Evolutionary conservation across 306 rosid species (phyloP).

Genomic region (Acacia confusa): DNA sequence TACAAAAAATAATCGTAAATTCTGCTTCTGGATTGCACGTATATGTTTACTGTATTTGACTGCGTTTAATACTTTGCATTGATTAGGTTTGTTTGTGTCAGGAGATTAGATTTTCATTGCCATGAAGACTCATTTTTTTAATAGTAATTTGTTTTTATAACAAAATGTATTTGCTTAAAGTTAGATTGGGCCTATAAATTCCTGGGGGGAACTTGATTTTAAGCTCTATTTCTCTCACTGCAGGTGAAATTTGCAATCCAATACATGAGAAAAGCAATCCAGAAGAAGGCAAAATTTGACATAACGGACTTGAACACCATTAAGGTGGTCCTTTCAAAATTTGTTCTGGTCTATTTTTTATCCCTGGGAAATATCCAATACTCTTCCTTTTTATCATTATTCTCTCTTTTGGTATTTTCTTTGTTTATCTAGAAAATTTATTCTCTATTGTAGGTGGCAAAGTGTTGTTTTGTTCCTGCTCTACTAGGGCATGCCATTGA

Average conservation of each 20-base stretch:
- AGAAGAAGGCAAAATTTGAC: conserved; percentile 96
- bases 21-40: too few relatives aligned
- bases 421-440: neutral
- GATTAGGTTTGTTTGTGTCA: too few relatives aligned
- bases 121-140: too few relatives aligned
- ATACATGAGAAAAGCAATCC: conserved; percentile 85
- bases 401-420: neutral
- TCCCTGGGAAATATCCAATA: neutral
- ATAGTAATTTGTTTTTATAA: too few relatives aligned
- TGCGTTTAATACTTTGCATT: too few relatives aligned
- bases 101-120: too few relatives aligned
- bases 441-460: conserved; percentile 68
- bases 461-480: conserved; percentile 82
- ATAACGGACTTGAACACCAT: conserved; percentile 76
- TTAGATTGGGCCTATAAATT: neutral
- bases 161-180: too few relatives aligned
- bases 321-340: conserved; percentile 50
- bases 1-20: too few relatives aligned
- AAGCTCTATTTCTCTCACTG: neutral
- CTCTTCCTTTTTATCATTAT: neutral
- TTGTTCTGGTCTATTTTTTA: neutral
- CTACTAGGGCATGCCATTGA: conserved; percentile 88
- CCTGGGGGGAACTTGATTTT: neutral
- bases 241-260: conserved; percentile 96
- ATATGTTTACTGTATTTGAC: too few relatives aligned